These are phyloP conservation scores for Russula earlei DNA, from an alignment of 768 basidiomycete genomes.

Conservation along the genomic window DNA sequence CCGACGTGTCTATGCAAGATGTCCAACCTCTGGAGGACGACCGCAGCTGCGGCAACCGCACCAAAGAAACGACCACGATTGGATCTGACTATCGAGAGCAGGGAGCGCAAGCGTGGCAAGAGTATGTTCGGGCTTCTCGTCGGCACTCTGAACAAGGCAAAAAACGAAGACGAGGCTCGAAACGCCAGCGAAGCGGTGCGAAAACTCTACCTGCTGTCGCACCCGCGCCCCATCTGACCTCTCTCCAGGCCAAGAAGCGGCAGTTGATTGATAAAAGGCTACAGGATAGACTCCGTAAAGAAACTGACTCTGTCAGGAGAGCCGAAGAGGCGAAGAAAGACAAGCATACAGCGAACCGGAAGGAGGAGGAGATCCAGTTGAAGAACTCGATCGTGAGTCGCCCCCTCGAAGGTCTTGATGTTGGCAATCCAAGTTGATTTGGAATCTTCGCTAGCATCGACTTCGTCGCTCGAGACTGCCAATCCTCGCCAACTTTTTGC, in stretches of 20 bases:
- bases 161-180: constrained; percentile 77
- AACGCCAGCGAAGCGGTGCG: constrained; percentile 77
- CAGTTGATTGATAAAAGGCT: constrained; percentile 77
- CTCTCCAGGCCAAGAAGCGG: constrained; percentile 65
- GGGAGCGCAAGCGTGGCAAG: constrained; percentile 78
- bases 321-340: constrained; percentile 83
- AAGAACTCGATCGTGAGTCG: constrained; percentile 69
- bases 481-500: constrained; percentile 61
- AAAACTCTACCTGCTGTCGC: neutral
- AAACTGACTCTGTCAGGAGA: constrained; percentile 77
- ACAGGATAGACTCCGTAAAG: constrained; percentile 75
- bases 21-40: too few species aligned
- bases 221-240: neutral
- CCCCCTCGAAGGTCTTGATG: neutral
- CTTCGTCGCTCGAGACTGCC: constrained; percentile 65
- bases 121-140: constrained; percentile 79
- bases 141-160: constrained; percentile 80
- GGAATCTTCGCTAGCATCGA: constrained; percentile 44
- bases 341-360: constrained; percentile 63
- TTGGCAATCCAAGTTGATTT: neutral
- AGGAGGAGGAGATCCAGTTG: constrained; percentile 73
- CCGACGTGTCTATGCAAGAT: constrained; percentile 21
- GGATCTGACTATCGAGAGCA: constrained; percentile 45
- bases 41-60: constrained; percentile 21
- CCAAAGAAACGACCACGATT: constrained; percentile 63